A percentile compares a stretch with the other conserved stretches of the same genome.
Evolutionary conservation across 1,139 yeast species (phyloP).

Genomic region (Saccharomycopsis phalli): DNA sequence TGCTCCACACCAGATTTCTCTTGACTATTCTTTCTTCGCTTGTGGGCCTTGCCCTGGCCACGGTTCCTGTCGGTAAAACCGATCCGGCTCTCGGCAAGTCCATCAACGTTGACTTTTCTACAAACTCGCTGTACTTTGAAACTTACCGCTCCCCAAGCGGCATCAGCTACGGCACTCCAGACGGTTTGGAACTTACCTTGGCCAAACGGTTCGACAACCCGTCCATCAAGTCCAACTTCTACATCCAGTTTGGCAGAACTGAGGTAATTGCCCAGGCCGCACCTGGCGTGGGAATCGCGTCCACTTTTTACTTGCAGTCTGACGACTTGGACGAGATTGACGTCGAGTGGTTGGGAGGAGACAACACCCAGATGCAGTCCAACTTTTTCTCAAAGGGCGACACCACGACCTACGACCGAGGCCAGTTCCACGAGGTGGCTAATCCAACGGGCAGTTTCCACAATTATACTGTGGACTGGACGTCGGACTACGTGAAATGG

Average conservation of each 20-base stretch:
- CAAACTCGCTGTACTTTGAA: slow-evolving; percentile 6
- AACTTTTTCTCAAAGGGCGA: slow-evolving; percentile 79
- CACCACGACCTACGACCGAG: slow-evolving; percentile 70
- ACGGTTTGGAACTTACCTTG: slow-evolving; percentile 54
- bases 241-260: slow-evolving; percentile 78
- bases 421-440: slow-evolving; percentile 55
- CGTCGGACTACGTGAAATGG: slow-evolving; percentile 51
- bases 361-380: slow-evolving; percentile 62
- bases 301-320: slow-evolving; percentile 72
- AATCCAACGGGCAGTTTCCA: slow-evolving; percentile 53
- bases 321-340: slow-evolving; percentile 86
- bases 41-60: background rate
- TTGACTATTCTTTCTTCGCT: background rate
- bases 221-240: slow-evolving; percentile 63
- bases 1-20: too few relatives aligned
- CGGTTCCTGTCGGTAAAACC: slow-evolving; percentile 11
- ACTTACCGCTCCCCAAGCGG: slow-evolving; percentile 27
- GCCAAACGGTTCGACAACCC: slow-evolving; percentile 65
- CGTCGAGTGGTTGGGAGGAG: slow-evolving; percentile 77
- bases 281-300: slow-evolving; percentile 64
- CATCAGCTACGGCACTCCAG: slow-evolving; percentile 30
- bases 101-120: slow-evolving; percentile 9
- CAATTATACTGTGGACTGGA: slow-evolving; percentile 81
- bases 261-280: slow-evolving; percentile 69
- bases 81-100: slow-evolving; percentile 15